These are phyloP conservation scores for Suillus ampliporus DNA, from an alignment of 768 basidiomycete genomes.

Conservation along the genomic window DNA sequence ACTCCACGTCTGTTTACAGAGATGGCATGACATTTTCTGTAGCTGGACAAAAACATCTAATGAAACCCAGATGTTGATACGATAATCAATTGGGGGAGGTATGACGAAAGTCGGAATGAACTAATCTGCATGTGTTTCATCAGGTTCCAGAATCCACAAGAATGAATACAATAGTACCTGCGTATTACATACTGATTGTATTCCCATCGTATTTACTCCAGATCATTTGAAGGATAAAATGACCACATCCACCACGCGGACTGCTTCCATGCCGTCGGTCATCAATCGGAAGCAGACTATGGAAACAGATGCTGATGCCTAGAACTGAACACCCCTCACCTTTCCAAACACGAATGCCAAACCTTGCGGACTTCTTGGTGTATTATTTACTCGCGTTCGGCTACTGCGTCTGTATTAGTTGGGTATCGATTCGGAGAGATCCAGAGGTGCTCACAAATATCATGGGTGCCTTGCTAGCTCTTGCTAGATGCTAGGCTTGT, in stretches of 20 bases:
- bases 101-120: neutral
- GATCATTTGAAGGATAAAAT: neutral
- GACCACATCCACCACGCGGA: neutral
- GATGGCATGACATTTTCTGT: neutral
- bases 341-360: neutral
- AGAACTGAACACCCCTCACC: neutral
- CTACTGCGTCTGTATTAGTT: neutral
- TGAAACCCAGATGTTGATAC: neutral
- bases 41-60: neutral
- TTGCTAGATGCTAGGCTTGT: neutral
- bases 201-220: neutral
- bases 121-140: neutral
- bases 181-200: conserved; percentile 5
- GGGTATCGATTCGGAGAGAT: neutral
- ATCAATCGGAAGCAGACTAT: neutral
- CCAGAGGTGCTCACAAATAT: neutral
- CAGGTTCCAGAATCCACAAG: neutral
- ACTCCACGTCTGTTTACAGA: neutral
- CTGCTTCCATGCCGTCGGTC: neutral
- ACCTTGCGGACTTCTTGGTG: neutral
- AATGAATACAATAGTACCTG: neutral
- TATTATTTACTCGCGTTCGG: neutral
- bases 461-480: neutral
- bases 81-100: neutral
- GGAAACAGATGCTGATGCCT: neutral